Conservation (phyloP, 2,329 filamentous ascomycete genomes). For the Aspergillus persii region DNA sequence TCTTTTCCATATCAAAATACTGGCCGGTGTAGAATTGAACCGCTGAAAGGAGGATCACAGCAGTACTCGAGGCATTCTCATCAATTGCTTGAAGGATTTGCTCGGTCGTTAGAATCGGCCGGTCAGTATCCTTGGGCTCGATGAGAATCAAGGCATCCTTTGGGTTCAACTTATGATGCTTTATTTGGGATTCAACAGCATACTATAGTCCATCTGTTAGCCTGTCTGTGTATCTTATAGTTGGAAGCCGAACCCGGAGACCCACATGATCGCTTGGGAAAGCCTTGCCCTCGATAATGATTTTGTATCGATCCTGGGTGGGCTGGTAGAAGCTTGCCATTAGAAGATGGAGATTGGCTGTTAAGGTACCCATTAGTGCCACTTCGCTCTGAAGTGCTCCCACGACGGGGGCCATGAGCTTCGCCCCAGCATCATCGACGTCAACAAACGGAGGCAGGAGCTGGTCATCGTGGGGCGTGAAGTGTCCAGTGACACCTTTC, state of each 20-base stretch:
- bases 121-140: conserved; percentile 55
- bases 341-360: conserved; percentile 75
- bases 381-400: conserved; percentile 72
- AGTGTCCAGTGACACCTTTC: conserved; percentile 83
- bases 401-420: conserved; percentile 69
- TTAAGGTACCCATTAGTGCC: conserved; percentile 85
- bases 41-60: conserved; percentile 76
- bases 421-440: conserved; percentile 71
- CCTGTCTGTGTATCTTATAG: not conserved
- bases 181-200: conserved; percentile 77
- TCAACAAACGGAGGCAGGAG: conserved; percentile 72
- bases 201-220: conserved; percentile 54
- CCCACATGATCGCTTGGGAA: conserved; percentile 81
- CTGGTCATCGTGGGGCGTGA: conserved; percentile 65
- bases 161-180: conserved; percentile 66
- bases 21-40: conserved; percentile 94
- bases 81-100: conserved; percentile 72
- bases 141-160: conserved; percentile 71
- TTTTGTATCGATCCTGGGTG: conserved; percentile 65
- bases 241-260: not conserved
- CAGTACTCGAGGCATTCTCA: conserved; percentile 67
- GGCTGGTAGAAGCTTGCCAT: conserved; percentile 83
- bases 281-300: conserved; percentile 84
- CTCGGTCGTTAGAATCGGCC: conserved; percentile 65
- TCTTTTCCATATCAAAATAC: conserved; percentile 75